phyloP scores from a whole-genome alignment of 106 monocot species.

The Acanthochlamys bracteata region DNA sequence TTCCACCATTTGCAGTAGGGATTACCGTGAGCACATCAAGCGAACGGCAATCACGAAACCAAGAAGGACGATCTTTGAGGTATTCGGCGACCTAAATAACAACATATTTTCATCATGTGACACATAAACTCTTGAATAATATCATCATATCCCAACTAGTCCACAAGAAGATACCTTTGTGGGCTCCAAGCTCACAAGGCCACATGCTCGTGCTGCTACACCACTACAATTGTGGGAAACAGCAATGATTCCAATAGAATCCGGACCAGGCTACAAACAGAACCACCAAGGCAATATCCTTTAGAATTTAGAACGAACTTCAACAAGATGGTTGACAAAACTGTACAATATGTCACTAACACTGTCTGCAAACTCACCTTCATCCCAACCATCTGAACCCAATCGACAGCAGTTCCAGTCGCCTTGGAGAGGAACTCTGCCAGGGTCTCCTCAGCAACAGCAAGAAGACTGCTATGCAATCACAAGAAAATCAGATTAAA shows the following conservation, averaged over 20 bases:
- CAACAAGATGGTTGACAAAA: too few relatives aligned
- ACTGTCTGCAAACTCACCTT: slow-evolving; percentile 26
- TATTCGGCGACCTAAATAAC: slow-evolving; percentile 74
- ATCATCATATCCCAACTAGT: not conserved
- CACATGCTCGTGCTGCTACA: slow-evolving; percentile 95
- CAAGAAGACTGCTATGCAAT: slow-evolving; percentile 35
- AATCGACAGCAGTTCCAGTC: slow-evolving; percentile 78
- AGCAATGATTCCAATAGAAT: slow-evolving; percentile 99
- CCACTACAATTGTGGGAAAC: slow-evolving; percentile 97
- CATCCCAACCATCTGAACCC: slow-evolving; percentile 93
- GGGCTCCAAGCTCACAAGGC: slow-evolving; percentile 98
- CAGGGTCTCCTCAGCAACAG: slow-evolving; percentile 82
- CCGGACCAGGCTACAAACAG: slow-evolving; percentile 93
- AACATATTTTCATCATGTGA: not conserved
- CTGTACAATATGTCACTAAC: too few relatives aligned
- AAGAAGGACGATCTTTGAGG: slow-evolving; percentile 91
- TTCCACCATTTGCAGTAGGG: slow-evolving; percentile 88
- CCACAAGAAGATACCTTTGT: slow-evolving; percentile 51
- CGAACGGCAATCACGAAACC: slow-evolving; percentile 89
- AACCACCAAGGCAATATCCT: not conserved
- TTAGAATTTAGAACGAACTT: not conserved
- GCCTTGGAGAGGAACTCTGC: slow-evolving; percentile 78
- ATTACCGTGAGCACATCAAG: slow-evolving; percentile 70
- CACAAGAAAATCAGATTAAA: not conserved
- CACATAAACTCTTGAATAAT: not conserved